Percentiles rank a stretch among this genome's conserved stretches.
Evolutionary conservation across 129 eudicot species (phyloP).

Genomic region (Apium graveolens): DNA sequence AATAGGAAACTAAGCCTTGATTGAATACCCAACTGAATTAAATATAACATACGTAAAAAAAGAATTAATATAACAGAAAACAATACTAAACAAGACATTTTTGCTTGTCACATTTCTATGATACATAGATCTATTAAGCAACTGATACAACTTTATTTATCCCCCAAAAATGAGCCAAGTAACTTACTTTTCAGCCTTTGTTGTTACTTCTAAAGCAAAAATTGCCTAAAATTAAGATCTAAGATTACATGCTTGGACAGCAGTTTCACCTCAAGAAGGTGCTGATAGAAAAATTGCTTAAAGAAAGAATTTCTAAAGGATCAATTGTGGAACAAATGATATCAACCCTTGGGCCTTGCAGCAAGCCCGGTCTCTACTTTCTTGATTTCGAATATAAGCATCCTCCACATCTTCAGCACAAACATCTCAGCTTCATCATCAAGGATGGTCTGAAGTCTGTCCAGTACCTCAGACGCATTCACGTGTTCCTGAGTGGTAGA

Average conservation of each 20-base stretch:
- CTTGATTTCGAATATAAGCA: conserved; percentile 92
- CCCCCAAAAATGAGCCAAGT: not conserved
- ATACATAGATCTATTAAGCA: no score
- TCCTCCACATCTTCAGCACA: conserved; percentile 98
- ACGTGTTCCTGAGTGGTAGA: conserved; percentile 85
- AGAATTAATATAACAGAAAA: no score
- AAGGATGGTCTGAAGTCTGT: conserved; percentile 52
- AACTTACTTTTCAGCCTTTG: not conserved
- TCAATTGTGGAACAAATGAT: not conserved
- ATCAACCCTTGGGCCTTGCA: conserved; percentile 39
- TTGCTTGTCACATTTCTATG: no score
- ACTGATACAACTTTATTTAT: no score
- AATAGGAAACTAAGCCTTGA: no score
- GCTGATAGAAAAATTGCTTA: not conserved
- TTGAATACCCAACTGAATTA: no score
- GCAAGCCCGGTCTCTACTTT: conserved; percentile 81
- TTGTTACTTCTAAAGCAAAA: not conserved
- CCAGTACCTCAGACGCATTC: conserved; percentile 72
- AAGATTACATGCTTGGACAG: not conserved
- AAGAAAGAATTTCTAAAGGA: no score
- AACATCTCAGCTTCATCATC: conserved; percentile 98
- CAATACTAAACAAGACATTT: no score
- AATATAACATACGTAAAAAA: no score
- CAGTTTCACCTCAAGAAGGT: not conserved
- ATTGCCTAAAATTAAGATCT: not conserved